Evolutionary conservation across 495 filamentous ascomycete species (phyloP), one percentile per base, ranked within the genome.

Genomic region (Cairneyella variabilis): DNA sequence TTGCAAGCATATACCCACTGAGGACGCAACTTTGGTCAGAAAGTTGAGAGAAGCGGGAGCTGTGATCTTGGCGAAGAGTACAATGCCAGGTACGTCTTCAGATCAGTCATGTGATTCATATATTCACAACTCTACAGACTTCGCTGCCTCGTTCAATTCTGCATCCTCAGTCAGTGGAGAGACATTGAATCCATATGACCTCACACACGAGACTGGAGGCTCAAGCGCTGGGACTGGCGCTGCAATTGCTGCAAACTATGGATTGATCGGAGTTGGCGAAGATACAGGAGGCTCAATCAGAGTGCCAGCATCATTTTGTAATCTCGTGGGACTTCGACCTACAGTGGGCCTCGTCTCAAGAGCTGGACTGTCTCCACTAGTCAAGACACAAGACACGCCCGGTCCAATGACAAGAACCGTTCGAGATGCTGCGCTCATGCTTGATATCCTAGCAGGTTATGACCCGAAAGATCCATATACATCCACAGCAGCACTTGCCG

Each of bases 51-150:
- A 68, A 11, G 67, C 77, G 1, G 83, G 83, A 4, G 83, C 83
- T 4, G 70, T 84, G 0, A 63, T 85, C 5, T 83, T 77, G 59
- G 82, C 76, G 69, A 86, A 86, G 68, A 83, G 82, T 16, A 84
- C 82, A 34, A 63, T 83, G n/a, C 80, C 83, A 10, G 56, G 37
- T 59, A 59, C 40, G 56, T n/a, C 51, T 58, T 28, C 56, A 53
- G 9, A 42, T 60, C 41, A 61, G 48, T 57, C 60, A 10, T 60
- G 58, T 51, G 56, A 61, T 45, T 40, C 53, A 3, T 16, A 30
- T 8, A 42, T 52, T 5, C 62, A 60, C 38, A 48, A 54, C 6
- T 55, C 58, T 2, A 56, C 63, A 66, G 62, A 7, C 57, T 60
- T 53, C 20, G 51, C 51, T 36, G 28, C 41, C 3, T 54, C 51